These are phyloP conservation scores for Zygnema cylindricum DNA, from an alignment of 139 green algal species.

Conservation along the genomic window DNA sequence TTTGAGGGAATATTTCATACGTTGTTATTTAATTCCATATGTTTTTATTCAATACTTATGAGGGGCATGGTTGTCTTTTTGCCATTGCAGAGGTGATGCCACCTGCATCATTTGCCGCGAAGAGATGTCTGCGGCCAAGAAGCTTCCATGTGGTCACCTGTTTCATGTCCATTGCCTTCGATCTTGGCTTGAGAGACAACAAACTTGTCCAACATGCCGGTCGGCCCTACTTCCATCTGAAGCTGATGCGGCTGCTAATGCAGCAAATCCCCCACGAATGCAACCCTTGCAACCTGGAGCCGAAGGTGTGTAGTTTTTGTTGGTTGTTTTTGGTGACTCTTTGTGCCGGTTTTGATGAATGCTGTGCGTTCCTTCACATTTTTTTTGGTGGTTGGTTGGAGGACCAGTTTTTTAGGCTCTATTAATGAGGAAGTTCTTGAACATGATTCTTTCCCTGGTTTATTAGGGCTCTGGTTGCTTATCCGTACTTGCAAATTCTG, in stretches of 20 bases:
- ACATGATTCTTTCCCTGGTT: too few species aligned
- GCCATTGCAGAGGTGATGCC: constrained; percentile 74
- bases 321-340: too few species aligned
- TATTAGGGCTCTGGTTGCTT: too few species aligned
- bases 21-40: too few species aligned
- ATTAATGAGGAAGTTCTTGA: neutral
- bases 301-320: neutral
- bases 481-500: too few species aligned
- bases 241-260: neutral
- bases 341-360: too few species aligned
- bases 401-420: neutral
- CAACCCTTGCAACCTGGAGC: neutral
- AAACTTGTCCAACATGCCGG: constrained; percentile 87
- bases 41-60: too few species aligned
- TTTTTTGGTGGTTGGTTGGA: neutral
- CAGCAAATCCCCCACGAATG: neutral
- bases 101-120: constrained; percentile 98
- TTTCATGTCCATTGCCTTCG: constrained; percentile 97
- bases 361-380: neutral
- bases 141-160: constrained; percentile 89
- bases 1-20: too few species aligned
- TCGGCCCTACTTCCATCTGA: constrained; percentile 75
- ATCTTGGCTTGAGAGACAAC: constrained; percentile 96
- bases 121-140: constrained; percentile 88
- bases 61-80: too few species aligned